phyloP scores from a whole-genome alignment of 169 alveolate genomes.

The Sarcocystis neurona region DNA sequence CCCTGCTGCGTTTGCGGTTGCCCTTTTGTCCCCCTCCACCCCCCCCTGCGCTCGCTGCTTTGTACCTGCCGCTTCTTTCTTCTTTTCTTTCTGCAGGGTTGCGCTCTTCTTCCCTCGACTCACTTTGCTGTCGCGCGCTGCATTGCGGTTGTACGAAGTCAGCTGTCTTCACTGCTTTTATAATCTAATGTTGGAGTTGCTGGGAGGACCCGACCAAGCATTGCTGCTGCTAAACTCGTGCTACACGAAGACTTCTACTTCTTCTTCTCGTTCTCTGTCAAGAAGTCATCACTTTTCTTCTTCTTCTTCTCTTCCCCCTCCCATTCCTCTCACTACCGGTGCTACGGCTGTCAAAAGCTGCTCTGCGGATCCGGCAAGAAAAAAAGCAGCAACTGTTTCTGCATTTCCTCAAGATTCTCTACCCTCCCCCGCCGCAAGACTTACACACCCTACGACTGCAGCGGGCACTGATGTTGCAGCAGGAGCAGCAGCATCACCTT shows the following conservation, averaged over 20 bases:
- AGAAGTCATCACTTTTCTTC: background rate
- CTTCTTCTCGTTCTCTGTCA: background rate
- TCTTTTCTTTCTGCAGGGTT: background rate
- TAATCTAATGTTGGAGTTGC: background rate
- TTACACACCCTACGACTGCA: background rate
- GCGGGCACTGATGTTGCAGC: background rate
- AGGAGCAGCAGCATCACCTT: background rate
- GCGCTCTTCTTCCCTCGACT: slow-evolving; percentile 19
- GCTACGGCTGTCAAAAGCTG: background rate
- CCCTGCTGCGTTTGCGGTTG: no score
- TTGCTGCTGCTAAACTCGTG: background rate
- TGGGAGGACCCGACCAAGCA: slow-evolving; percentile 27
- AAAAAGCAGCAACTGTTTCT: background rate
- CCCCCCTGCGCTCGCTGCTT: no score
- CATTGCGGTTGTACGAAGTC: slow-evolving; percentile 1
- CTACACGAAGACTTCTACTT: background rate
- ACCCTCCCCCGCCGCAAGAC: background rate
- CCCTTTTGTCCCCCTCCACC: no score
- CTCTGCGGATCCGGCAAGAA: background rate
- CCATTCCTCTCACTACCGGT: background rate
- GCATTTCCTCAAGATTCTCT: background rate
- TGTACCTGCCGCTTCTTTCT: no score
- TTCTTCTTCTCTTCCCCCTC: background rate
- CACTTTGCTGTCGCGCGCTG: slow-evolving; percentile 1
- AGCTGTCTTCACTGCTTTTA: slow-evolving; percentile 26